Evolutionary conservation across 2,329 filamentous ascomycete species (phyloP), one percentile per base, ranked within the genome.

Genomic region (Pyrenochaeta sp.): DNA sequence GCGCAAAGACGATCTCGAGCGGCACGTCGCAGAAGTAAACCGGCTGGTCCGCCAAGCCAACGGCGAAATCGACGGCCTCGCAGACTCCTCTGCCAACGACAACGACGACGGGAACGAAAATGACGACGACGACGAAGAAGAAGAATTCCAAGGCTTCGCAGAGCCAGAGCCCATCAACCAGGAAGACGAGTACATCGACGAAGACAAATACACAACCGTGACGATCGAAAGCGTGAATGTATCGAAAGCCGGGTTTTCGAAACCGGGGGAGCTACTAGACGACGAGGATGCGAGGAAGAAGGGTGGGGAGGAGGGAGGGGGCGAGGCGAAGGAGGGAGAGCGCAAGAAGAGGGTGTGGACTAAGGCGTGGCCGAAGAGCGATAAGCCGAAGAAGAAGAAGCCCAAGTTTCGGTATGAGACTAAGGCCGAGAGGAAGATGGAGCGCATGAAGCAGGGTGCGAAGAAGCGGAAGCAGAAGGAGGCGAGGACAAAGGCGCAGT

Each of bases 181-280:
- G 58, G 89, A 96, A 68, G 91, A 93, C 57, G 91, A 97, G 71
- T 99, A 96, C 73, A 83, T 96, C 55, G 94, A 99, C 70, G 94
- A 97, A 69, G 93, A 96, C 71, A 89, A 88, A 67, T 96, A 90
- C 69, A 97, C 94, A 1, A 96, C 90, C 1, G 94, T 99, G 18
- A 96, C 90, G 0, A 86, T 99, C 1, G 93, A 96, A 69, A 87
- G 89, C 8, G 90, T 99, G 57, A 87, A 87, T 51, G 82, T 95
- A 11, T 86, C 88, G 9, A 83, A 84, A 55, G 84, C 91, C 41
- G 89, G 89, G 1, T 74, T 95, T 34, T 79, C 83, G 44, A 86
- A 82, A 58, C 77, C 78, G 14, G 72, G 68, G 9, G 59, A 55
- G 11, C 49, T 46, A 2, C 55, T 53, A n/a, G 60, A 59, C n/a